These are phyloP conservation scores for Gossypium raimondii DNA, from an alignment of 345 rosid species.

Conservation along the genomic window DNA sequence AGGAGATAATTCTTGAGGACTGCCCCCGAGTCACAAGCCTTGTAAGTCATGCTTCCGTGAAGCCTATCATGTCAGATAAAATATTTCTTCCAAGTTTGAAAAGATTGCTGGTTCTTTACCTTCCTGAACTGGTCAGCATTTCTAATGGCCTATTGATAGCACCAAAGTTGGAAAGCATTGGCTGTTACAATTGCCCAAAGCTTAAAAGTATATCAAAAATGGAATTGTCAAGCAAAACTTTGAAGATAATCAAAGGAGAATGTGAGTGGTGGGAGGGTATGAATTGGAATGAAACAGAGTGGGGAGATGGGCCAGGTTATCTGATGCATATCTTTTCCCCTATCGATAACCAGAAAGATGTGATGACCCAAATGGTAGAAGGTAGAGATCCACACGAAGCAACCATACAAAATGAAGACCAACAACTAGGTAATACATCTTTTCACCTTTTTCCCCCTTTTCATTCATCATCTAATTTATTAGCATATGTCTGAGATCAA, in stretches of 20 bases:
- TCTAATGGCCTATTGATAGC: slow-evolving; percentile 8
- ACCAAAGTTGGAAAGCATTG: slow-evolving; percentile 13
- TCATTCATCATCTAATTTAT: background rate
- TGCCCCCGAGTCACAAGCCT: slow-evolving; percentile 7
- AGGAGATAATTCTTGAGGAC: slow-evolving; percentile 20
- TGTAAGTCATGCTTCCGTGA: background rate
- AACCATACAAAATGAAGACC: background rate
- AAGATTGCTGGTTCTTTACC: slow-evolving; percentile 16
- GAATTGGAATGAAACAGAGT: slow-evolving; percentile 9
- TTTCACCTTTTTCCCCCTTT: background rate
- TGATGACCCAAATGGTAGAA: slow-evolving; percentile 10
- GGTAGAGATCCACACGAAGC: background rate
- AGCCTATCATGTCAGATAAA: background rate
- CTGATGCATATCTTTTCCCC: slow-evolving; percentile 9
- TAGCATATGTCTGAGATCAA: background rate
- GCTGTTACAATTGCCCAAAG: slow-evolving; percentile 16
- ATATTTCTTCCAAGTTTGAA: slow-evolving; percentile 17
- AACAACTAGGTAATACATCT: slow-evolving; percentile 2
- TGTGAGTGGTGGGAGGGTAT: slow-evolving; percentile 18
- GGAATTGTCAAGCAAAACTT: slow-evolving; percentile 15
- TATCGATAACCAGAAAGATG: slow-evolving; percentile 5
- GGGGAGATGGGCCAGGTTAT: slow-evolving; percentile 13
- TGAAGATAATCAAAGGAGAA: slow-evolving; percentile 18
- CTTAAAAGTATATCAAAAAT: background rate
- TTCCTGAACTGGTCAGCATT: slow-evolving; percentile 16